phyloP scores from a whole-genome alignment of 2,329 filamentous ascomycete genomes.

The Calonectria pseudoreteaudii region DNA sequence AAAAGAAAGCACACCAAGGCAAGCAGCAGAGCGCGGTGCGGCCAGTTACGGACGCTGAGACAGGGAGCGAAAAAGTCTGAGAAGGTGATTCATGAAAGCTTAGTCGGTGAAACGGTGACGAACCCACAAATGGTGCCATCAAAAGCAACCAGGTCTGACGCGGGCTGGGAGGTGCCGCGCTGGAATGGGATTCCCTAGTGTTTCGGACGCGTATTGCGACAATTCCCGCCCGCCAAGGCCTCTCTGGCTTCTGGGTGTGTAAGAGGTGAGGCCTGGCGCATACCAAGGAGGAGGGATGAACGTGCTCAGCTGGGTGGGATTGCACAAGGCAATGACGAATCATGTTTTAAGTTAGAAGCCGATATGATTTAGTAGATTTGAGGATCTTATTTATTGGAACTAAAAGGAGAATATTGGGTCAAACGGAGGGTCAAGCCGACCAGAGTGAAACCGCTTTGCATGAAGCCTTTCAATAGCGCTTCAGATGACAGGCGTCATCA shows the following conservation, averaged over 20 bases:
- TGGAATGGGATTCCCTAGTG: constrained; percentile 22
- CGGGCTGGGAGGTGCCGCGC: background rate
- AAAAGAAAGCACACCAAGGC: background rate
- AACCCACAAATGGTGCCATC: background rate
- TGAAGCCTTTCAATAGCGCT: constrained; percentile 3
- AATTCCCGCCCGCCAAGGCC: constrained; percentile 1
- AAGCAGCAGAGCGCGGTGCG: background rate
- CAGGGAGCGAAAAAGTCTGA: constrained; percentile 19
- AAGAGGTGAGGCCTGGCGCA: background rate
- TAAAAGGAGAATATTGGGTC: background rate
- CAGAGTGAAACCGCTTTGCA: background rate
- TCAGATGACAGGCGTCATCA: constrained; percentile 20
- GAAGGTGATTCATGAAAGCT: background rate
- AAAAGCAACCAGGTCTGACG: background rate
- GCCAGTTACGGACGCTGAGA: background rate
- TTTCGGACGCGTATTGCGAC: constrained; percentile 18
- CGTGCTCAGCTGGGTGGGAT: background rate
- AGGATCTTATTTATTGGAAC: constrained; percentile 4
- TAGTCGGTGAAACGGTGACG: constrained; percentile 1
- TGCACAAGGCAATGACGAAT: constrained; percentile 1
- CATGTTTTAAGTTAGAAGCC: constrained; percentile 10
- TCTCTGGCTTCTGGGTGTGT: background rate
- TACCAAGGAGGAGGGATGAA: constrained; percentile 7
- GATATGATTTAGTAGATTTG: background rate
- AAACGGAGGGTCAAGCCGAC: background rate